phyloP scores from a whole-genome alignment of 2,329 filamentous ascomycete species.

The Aspergillus sergii region DNA sequence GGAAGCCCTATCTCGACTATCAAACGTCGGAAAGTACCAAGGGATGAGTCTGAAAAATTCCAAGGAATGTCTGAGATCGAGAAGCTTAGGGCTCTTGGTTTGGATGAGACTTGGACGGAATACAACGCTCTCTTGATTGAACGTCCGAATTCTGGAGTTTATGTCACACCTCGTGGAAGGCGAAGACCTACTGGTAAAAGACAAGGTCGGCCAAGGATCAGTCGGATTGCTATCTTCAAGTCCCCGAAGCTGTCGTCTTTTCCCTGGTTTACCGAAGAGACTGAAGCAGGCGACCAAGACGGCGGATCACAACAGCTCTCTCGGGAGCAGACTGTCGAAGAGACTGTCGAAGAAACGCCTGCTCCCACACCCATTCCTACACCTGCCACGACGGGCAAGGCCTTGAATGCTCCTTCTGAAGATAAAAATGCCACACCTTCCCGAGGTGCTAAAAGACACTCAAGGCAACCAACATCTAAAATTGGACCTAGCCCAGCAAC shows the following conservation, averaged over 20 bases:
- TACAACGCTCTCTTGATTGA: conserved; percentile 42
- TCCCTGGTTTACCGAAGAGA: conserved; percentile 37
- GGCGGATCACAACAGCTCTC: conserved; percentile 6
- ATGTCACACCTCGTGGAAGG: conserved; percentile 43
- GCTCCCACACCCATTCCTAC: background rate
- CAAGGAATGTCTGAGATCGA: conserved; percentile 41
- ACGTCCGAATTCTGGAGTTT: conserved; percentile 42
- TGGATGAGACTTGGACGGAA: conserved; percentile 46
- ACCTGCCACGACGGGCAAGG: background rate
- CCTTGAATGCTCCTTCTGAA: background rate
- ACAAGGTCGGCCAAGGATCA: conserved; percentile 41
- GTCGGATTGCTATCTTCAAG: conserved; percentile 45
- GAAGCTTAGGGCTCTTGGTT: conserved; percentile 40
- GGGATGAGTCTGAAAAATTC: conserved; percentile 22
- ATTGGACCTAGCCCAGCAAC: background rate
- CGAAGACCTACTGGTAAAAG: conserved; percentile 40
- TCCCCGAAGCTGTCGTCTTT: conserved; percentile 34
- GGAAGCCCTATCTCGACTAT: conserved; percentile 1
- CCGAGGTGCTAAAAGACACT: conserved; percentile 15
- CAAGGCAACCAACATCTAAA: background rate
- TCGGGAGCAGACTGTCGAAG: background rate
- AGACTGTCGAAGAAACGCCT: background rate
- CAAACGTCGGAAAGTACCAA: conserved; percentile 17
- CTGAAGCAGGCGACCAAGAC: conserved; percentile 7
- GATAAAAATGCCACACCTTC: background rate